Base-by-base conservation (phyloP, 2,329 filamentous ascomycete genomes). In the Curvularia lunata region DNA sequence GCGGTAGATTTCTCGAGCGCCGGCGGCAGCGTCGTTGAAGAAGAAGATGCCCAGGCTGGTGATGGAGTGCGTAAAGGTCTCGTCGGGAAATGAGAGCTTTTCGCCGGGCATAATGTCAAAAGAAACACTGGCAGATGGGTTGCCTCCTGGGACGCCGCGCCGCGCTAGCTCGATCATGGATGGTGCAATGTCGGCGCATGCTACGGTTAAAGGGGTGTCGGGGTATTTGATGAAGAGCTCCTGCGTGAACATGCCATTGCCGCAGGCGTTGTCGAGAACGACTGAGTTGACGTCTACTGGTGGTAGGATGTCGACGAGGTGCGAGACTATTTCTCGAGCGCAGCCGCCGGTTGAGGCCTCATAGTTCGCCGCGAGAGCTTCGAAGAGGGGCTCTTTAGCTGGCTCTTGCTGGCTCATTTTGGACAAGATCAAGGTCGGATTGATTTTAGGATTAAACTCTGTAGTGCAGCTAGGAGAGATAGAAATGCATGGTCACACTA, bases 11-110 rank as follows among this genome's bases (percentile, higher is more conserved):
- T 79, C 75, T 0, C 27, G 40, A 2, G 61, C 61, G 2, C 58
- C 63, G 2, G 63, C 61, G 0, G 68, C 71, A 8, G 69, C 74
- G 12, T 64, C 63, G 1, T 56, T 25, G 48, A 75, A 77, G 55
- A 76, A 75, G 19, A 77, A 58, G 28, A 80, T 69, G 3, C 76
- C 77, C 45, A 78, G 69, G 61, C 75, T 79, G 3, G 75, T 80
- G 56, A 80, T 65, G 5, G 65, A 70, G 58, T 78, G 74, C 0
- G 71, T 74, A 56, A 79, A 80, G 3, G 53, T 57, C 2, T 66
- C 61, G 46, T 77, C 72, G 0, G 64, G 48, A 30, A 70, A 62
- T 1, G 40, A n/a, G 4, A 70, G 50, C 4, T 47, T 43, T n/a
- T 68, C 62, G 8, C 55, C 48, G 4, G 40, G 30, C 52, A 56